Percentiles rank a stretch among this genome's conserved stretches.
phyloP scores from a whole-genome alignment of 495 filamentous ascomycete species.

The Penicilliopsis zonata region DNA sequence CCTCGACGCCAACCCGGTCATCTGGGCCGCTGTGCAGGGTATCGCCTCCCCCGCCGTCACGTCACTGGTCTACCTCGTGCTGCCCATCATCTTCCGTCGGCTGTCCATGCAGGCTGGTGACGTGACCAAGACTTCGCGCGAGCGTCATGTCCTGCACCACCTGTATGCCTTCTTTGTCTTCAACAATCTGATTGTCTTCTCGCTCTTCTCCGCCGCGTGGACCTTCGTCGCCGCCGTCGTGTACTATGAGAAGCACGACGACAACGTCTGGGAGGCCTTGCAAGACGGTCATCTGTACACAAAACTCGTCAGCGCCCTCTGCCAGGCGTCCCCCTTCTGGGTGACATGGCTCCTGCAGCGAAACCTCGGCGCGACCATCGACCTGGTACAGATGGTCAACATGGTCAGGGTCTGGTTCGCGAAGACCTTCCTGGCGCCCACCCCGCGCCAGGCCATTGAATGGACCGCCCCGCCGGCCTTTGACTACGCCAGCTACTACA shows the following conservation, averaged over 20 bases:
- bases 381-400: slow-evolving; percentile 73
- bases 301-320: slow-evolving; percentile 55
- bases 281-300: slow-evolving; percentile 45
- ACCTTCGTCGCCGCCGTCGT: slow-evolving; percentile 55
- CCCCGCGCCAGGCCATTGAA: slow-evolving; percentile 86
- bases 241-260: slow-evolving; percentile 33
- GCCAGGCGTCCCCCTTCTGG: slow-evolving; percentile 81
- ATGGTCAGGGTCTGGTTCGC: slow-evolving; percentile 71
- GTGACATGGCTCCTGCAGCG: slow-evolving; percentile 85
- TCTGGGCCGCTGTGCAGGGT: slow-evolving; percentile 89
- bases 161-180: slow-evolving; percentile 95
- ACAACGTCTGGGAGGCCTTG: slow-evolving; percentile 57
- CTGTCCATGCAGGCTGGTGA: slow-evolving; percentile 72
- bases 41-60: slow-evolving; percentile 84
- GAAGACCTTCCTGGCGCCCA: slow-evolving; percentile 74
- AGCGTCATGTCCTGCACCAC: slow-evolving; percentile 84
- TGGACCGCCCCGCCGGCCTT: slow-evolving; percentile 86
- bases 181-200: slow-evolving; percentile 94
- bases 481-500: slow-evolving; percentile 95
- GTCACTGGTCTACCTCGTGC: slow-evolving; percentile 75
- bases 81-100: slow-evolving; percentile 85
- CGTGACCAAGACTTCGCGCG: slow-evolving; percentile 78
- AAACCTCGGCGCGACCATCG: slow-evolving; percentile 81
- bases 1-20: slow-evolving; percentile 43
- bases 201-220: slow-evolving; percentile 74